phyloP scores from a whole-genome alignment of 1,284 basidiomycete genomes.

The Wallemia mellicola region DNA sequence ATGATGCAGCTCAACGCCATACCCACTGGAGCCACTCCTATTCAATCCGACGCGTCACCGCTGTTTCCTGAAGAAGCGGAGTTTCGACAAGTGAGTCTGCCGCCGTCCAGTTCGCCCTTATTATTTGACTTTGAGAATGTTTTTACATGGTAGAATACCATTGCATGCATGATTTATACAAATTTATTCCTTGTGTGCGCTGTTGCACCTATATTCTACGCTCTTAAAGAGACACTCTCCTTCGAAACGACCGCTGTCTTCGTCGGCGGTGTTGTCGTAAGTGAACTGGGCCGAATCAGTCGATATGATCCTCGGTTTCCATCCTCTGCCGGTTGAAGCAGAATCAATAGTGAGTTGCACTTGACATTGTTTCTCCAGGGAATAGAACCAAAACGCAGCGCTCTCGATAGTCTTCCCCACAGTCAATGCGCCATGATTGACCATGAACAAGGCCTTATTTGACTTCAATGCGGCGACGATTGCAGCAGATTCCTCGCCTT shows the following conservation, averaged over 20 bases:
- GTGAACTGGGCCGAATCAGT: slow-evolving; percentile 7
- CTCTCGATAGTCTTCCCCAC: slow-evolving; percentile 19
- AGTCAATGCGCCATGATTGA: slow-evolving; percentile 31
- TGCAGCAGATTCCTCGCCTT: slow-evolving; percentile 25
- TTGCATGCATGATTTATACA: too few relatives aligned
- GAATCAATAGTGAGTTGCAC: slow-evolving; percentile 25
- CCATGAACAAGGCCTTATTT: slow-evolving; percentile 17
- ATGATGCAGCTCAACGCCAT: background rate
- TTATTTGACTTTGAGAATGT: too few relatives aligned
- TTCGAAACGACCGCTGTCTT: background rate
- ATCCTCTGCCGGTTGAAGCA: slow-evolving; percentile 17
- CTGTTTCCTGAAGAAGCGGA: too few relatives aligned
- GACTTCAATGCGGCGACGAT: slow-evolving; percentile 26
- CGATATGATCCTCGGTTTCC: slow-evolving; percentile 12
- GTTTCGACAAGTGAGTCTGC: too few relatives aligned
- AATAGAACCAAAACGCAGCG: slow-evolving; percentile 17
- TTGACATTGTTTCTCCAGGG: slow-evolving; percentile 21
- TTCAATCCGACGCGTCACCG: too few relatives aligned
- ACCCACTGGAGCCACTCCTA: too few relatives aligned
- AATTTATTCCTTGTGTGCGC: background rate
- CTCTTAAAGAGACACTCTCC: background rate
- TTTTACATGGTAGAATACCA: too few relatives aligned
- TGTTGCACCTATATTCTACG: background rate
- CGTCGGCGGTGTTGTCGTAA: background rate
- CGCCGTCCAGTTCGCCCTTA: too few relatives aligned